These are phyloP conservation scores for Hypericum perforatum DNA, from an alignment of 345 rosid genomes.

Conservation along the genomic window DNA sequence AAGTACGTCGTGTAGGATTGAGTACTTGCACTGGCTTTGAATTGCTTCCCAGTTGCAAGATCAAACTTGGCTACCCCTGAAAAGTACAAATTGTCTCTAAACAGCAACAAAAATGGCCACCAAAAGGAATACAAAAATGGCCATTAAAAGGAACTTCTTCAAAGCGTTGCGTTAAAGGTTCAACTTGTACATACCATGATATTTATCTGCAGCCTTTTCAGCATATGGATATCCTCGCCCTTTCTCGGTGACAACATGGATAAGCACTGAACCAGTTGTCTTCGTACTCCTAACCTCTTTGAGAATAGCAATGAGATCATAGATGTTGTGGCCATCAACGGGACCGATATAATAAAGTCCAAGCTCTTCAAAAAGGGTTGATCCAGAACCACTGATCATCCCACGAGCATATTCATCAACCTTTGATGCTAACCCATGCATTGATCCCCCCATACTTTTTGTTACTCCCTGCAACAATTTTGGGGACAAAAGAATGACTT, in stretches of 20 bases:
- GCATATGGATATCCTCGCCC: constrained; percentile 99
- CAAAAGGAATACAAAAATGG: neutral
- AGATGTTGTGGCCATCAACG: constrained; percentile 89
- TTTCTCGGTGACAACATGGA: constrained; percentile 96
- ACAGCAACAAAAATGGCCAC: neutral
- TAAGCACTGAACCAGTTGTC: constrained; percentile 85
- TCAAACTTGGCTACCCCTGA: constrained; percentile 87
- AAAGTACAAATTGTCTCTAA: constrained; percentile 12
- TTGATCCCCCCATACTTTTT: constrained; percentile 79
- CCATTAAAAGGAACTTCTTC: neutral
- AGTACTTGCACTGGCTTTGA: constrained; percentile 51
- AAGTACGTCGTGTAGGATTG: constrained; percentile 83
- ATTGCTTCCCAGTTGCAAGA: constrained; percentile 93
- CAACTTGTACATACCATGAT: constrained; percentile 47
- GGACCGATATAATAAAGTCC: constrained; percentile 97
- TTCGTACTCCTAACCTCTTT: constrained; percentile 87
- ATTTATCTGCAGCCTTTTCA: constrained; percentile 90
- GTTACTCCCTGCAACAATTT: constrained; percentile 66
- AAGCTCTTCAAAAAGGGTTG: constrained; percentile 90
- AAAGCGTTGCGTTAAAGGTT: neutral
- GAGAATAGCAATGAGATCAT: constrained; percentile 75
- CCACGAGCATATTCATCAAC: constrained; percentile 98
- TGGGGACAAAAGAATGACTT: constrained; percentile 6
- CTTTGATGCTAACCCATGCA: constrained; percentile 92
- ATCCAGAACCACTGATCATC: constrained; percentile 95